These are phyloP conservation scores for Ustulina deusta DNA, from an alignment of 2,329 filamentous ascomycete species.

Conservation along the genomic window DNA sequence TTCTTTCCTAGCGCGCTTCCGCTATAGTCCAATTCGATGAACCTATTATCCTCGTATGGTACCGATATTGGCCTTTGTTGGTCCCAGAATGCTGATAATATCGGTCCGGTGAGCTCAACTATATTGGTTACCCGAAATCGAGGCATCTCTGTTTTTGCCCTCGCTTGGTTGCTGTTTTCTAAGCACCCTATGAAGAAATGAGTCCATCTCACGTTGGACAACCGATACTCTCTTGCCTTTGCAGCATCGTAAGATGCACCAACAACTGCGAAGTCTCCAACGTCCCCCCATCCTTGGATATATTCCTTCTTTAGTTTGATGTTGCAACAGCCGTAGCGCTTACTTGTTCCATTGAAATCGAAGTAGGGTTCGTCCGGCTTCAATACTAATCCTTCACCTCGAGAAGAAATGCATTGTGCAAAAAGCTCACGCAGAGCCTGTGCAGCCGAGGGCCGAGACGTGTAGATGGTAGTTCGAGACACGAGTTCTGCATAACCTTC, in stretches of 20 bases:
- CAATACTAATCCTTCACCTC: slow-evolving; percentile 83
- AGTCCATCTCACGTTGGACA: slow-evolving; percentile 75
- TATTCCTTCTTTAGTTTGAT: slow-evolving; percentile 94
- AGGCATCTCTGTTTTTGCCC: slow-evolving; percentile 64
- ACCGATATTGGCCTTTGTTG: slow-evolving; percentile 61
- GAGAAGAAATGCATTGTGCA: slow-evolving; percentile 71
- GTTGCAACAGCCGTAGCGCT: slow-evolving; percentile 62
- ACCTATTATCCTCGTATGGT: slow-evolving; percentile 53
- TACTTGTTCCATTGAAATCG: slow-evolving; percentile 56
- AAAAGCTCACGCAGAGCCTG: slow-evolving; percentile 72
- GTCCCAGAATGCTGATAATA: slow-evolving; percentile 63
- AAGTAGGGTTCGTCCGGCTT: slow-evolving; percentile 88
- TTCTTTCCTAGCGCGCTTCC: slow-evolving; percentile 60
- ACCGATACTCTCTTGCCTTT: slow-evolving; percentile 67
- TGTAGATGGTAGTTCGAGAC: slow-evolving; percentile 65
- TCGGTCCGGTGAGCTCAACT: slow-evolving; percentile 65
- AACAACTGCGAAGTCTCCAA: slow-evolving; percentile 84
- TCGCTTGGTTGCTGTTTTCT: slow-evolving; percentile 72
- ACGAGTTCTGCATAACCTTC: slow-evolving; percentile 75
- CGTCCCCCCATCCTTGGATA: slow-evolving; percentile 80
- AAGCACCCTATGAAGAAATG: slow-evolving; percentile 85
- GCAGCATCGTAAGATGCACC: slow-evolving; percentile 78
- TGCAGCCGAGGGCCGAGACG: slow-evolving; percentile 70
- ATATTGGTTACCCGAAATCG: slow-evolving; percentile 75
- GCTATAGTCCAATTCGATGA: slow-evolving; percentile 58